Evolutionary conservation across 176 grass and related monocot genomes (phyloP).

Genomic region (Poa pratensis): DNA sequence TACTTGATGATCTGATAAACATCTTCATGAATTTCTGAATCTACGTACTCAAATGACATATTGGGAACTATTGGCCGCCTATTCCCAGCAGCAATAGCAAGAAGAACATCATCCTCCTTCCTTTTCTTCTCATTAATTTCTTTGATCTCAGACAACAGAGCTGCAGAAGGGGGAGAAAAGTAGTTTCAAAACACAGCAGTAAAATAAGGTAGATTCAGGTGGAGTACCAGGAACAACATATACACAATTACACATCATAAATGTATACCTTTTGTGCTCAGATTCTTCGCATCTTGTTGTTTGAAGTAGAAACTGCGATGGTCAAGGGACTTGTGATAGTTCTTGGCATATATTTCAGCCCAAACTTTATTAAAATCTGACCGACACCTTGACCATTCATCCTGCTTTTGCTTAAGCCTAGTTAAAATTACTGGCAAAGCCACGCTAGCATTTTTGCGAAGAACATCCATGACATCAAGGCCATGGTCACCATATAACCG

Average conservation of each 20-base stretch:
- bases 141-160: constrained; percentile 70
- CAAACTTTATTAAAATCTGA: constrained; percentile 86
- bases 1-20: constrained; percentile 72
- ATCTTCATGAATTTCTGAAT: constrained; percentile 70
- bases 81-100: constrained; percentile 60
- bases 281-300: constrained; percentile 77
- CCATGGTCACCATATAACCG: constrained; percentile 82
- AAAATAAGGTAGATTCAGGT: constrained; percentile 3
- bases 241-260: constrained; percentile 9
- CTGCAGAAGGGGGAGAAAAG: constrained; percentile 32
- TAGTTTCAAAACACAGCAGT: constrained; percentile 22
- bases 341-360: constrained; percentile 87
- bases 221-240: constrained; percentile 14
- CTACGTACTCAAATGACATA: constrained; percentile 71
- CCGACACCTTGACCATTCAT: constrained; percentile 78
- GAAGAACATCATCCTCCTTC: constrained; percentile 63
- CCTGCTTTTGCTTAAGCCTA: constrained; percentile 79
- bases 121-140: constrained; percentile 75
- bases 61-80: constrained; percentile 61
- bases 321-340: constrained; percentile 84
- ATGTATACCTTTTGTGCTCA: constrained; percentile 76
- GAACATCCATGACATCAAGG: constrained; percentile 77
- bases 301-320: constrained; percentile 91
- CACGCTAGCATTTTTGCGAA: constrained; percentile 66
- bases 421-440: constrained; percentile 82